Evolutionary conservation across 805 yeast genomes (phyloP).

Genomic region (Schizosaccharomyces japonicus): DNA sequence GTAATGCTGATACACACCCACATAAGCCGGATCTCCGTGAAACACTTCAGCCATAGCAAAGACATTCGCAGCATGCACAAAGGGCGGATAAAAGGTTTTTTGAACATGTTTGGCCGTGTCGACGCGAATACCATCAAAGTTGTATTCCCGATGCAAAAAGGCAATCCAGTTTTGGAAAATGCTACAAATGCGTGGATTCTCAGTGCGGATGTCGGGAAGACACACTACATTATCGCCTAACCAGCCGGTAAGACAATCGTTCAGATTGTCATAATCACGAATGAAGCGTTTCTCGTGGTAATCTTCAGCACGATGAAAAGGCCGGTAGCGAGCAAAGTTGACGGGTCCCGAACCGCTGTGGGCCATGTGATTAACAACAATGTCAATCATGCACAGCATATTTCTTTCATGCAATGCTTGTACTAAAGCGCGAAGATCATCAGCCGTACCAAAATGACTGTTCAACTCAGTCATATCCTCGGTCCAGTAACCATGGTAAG

Average conservation of each 20-base stretch:
- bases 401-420: slow-evolving; percentile 5
- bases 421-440: slow-evolving; percentile 2
- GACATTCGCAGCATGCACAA: slow-evolving; percentile 3
- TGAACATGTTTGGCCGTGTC: slow-evolving; percentile 6
- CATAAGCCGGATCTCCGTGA: slow-evolving; percentile 2
- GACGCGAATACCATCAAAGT: slow-evolving; percentile 6
- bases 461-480: background rate
- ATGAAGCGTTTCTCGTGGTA: slow-evolving; percentile 1
- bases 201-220: slow-evolving; percentile 1
- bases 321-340: slow-evolving; percentile 3
- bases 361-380: slow-evolving; percentile 6
- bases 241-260: slow-evolving; percentile 4
- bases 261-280: slow-evolving; percentile 3
- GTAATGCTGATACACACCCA: slow-evolving; percentile 4
- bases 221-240: background rate
- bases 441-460: background rate
- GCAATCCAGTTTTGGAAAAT: slow-evolving; percentile 4
- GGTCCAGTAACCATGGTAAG: slow-evolving; percentile 6
- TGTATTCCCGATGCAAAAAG: slow-evolving; percentile 3
- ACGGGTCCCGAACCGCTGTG: background rate
- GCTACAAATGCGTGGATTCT: background rate
- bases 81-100: background rate
- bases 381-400: slow-evolving; percentile 6
- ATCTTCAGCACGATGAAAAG: slow-evolving; percentile 1
- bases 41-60: slow-evolving; percentile 5